These are phyloP conservation scores for Ceratocystis variospora DNA, from an alignment of 2,329 filamentous ascomycete genomes.

Conservation along the genomic window DNA sequence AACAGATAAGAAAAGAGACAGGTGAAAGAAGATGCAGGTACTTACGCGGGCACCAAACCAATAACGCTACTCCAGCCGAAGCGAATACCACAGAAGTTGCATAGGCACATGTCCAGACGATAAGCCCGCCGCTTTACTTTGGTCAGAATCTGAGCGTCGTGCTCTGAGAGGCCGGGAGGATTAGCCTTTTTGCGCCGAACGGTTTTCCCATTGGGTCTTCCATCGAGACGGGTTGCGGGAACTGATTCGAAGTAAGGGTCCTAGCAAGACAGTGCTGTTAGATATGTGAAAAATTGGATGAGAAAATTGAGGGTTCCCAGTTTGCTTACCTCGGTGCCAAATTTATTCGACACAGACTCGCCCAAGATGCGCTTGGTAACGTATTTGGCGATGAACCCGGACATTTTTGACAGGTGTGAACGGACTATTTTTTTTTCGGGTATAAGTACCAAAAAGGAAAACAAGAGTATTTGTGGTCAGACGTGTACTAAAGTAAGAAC, in stretches of 20 bases:
- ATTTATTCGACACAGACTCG: conserved; percentile 44
- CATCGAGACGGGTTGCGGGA: conserved; percentile 54
- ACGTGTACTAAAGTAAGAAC: background rate
- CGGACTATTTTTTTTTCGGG: background rate
- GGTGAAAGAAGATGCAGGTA: conserved; percentile 21
- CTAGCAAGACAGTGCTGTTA: conserved; percentile 31
- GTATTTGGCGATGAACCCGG: conserved; percentile 39
- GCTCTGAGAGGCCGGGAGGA: conserved; percentile 65
- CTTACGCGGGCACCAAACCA: conserved; percentile 67
- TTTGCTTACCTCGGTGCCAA: conserved; percentile 38
- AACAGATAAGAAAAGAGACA: no score
- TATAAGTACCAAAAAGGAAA: background rate
- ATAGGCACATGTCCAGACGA: conserved; percentile 69
- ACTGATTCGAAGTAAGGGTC: conserved; percentile 84
- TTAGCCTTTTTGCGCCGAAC: conserved; percentile 78
- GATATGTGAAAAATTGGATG: background rate
- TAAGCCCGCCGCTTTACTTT: conserved; percentile 78
- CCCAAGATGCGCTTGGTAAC: conserved; percentile 44
- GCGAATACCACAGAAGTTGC: conserved; percentile 64
- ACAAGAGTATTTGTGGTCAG: background rate
- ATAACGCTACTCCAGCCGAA: conserved; percentile 87
- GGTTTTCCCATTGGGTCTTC: conserved; percentile 52
- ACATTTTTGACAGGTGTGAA: conserved; percentile 30
- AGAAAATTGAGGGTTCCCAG: no score
- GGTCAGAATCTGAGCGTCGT: conserved; percentile 72